These are phyloP conservation scores for Phytopythium sindhum DNA, from an alignment of 352 stramenopile genomes.

Conservation along the genomic window DNA sequence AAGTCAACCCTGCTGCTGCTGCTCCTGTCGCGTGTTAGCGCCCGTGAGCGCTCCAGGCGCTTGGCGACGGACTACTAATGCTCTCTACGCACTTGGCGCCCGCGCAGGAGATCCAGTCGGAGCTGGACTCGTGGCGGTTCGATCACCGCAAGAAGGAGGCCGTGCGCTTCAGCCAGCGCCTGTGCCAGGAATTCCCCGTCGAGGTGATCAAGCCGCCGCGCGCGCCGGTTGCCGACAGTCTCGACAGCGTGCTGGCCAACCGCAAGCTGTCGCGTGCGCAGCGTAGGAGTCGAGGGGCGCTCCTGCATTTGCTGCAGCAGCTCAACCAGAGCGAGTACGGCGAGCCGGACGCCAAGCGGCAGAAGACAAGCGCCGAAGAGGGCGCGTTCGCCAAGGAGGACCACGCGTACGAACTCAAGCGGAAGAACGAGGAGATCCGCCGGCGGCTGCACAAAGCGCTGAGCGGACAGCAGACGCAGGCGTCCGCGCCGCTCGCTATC, in stretches of 20 bases:
- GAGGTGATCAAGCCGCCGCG: slow-evolving; percentile 27
- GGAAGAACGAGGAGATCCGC: slow-evolving; percentile 30
- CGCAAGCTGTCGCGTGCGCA: slow-evolving; percentile 13
- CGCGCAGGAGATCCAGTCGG: slow-evolving; percentile 36
- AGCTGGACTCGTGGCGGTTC: slow-evolving; percentile 48
- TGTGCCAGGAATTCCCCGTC: slow-evolving; percentile 41
- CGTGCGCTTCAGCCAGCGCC: slow-evolving; percentile 35
- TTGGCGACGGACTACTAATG: not conserved
- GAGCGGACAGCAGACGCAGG: slow-evolving; percentile 1
- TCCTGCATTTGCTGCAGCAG: slow-evolving; percentile 36
- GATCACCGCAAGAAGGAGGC: slow-evolving; percentile 49
- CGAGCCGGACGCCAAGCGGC: slow-evolving; percentile 22
- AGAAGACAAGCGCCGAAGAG: slow-evolving; percentile 18
- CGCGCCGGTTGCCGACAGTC: not conserved
- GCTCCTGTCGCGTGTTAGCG: not conserved
- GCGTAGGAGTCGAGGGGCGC: slow-evolving; percentile 32
- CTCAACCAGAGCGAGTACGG: slow-evolving; percentile 47
- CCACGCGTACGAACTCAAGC: slow-evolving; percentile 26
- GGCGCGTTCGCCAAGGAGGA: slow-evolving; percentile 25
- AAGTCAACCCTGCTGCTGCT: not conserved
- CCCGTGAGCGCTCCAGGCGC: not conserved
- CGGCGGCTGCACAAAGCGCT: slow-evolving; percentile 34
- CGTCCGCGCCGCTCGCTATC: not conserved
- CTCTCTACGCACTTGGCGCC: not conserved
- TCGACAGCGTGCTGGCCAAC: slow-evolving; percentile 6